These are phyloP conservation scores for Knufia petricola DNA, from an alignment of 2,329 filamentous ascomycete genomes.

Conservation along the genomic window DNA sequence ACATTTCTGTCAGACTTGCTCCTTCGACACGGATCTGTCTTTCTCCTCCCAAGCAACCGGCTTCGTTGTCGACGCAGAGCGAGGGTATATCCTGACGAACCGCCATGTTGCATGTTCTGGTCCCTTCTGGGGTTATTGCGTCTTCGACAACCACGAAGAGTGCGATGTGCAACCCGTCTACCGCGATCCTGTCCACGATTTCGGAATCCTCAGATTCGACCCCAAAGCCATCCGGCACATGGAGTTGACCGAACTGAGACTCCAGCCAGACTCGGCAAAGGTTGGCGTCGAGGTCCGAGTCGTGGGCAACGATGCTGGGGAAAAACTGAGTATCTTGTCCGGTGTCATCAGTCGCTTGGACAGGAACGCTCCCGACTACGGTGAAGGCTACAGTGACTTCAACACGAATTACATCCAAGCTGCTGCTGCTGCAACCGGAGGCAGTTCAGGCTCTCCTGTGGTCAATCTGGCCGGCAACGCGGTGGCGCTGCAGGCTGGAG, in stretches of 20 bases:
- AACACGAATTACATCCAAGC: conserved; percentile 96
- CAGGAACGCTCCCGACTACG: conserved; percentile 93
- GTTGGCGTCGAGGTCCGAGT: conserved; percentile 93
- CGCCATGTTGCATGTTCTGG: conserved; percentile 90
- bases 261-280: conserved; percentile 74
- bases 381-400: conserved; percentile 97
- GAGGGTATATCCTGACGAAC: conserved; percentile 80
- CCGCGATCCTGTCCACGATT: conserved; percentile 96
- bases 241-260: conserved; percentile 67
- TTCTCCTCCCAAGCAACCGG: conserved; percentile 92
- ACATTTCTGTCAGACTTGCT: conserved; percentile 94
- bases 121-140: conserved; percentile 95
- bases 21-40: conserved; percentile 94
- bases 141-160: conserved; percentile 97
- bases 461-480: conserved; percentile 91
- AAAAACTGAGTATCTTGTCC: conserved; percentile 95
- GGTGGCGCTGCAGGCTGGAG: conserved; percentile 87
- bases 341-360: conserved; percentile 95
- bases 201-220: conserved; percentile 92
- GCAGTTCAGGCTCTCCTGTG: conserved; percentile 95
- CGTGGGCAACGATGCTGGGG: conserved; percentile 95
- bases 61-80: conserved; percentile 91
- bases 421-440: conserved; percentile 89
- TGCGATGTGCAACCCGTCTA: conserved; percentile 95
- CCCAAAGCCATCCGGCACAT: conserved; percentile 96